Evolutionary conservation across 1,284 basidiomycete genomes (phyloP).

Genomic region (Ganoderma multipileum): DNA sequence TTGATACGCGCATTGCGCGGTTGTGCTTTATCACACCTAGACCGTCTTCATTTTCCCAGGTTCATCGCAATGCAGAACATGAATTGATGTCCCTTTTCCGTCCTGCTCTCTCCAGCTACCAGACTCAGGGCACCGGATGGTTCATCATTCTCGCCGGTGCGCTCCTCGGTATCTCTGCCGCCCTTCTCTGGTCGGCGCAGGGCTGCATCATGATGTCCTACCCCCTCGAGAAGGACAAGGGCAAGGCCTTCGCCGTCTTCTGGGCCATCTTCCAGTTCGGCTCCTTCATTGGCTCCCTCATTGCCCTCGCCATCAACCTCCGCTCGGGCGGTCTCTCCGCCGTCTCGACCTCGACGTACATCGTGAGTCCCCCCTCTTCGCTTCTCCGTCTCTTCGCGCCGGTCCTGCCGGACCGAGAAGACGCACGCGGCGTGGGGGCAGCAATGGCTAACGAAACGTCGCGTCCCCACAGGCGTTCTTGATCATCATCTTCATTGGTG

Average conservation of each 20-base stretch:
- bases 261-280: slow-evolving; percentile 65
- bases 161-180: slow-evolving; percentile 62
- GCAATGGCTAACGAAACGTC: neutral
- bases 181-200: slow-evolving; percentile 67
- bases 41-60: neutral
- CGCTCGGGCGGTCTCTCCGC: slow-evolving; percentile 38
- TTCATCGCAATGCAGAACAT: neutral
- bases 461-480: slow-evolving; percentile 42
- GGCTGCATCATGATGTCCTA: slow-evolving; percentile 67
- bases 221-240: slow-evolving; percentile 62
- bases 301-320: slow-evolving; percentile 55
- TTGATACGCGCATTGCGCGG: neutral
- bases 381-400: neutral
- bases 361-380: slow-evolving; percentile 31
- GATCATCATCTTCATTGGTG: slow-evolving; percentile 49
- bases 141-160: slow-evolving; percentile 63
- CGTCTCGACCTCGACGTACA: slow-evolving; percentile 49
- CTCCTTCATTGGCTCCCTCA: slow-evolving; percentile 56
- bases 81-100: neutral
- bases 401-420: neutral
- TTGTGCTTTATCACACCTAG: neutral
- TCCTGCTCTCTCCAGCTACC: slow-evolving; percentile 34
- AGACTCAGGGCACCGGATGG: slow-evolving; percentile 46
- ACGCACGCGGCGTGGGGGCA: neutral
- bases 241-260: slow-evolving; percentile 52